These are phyloP conservation scores for Trichoderma pleuroti DNA, from an alignment of 2,329 filamentous ascomycete species.

Conservation along the genomic window DNA sequence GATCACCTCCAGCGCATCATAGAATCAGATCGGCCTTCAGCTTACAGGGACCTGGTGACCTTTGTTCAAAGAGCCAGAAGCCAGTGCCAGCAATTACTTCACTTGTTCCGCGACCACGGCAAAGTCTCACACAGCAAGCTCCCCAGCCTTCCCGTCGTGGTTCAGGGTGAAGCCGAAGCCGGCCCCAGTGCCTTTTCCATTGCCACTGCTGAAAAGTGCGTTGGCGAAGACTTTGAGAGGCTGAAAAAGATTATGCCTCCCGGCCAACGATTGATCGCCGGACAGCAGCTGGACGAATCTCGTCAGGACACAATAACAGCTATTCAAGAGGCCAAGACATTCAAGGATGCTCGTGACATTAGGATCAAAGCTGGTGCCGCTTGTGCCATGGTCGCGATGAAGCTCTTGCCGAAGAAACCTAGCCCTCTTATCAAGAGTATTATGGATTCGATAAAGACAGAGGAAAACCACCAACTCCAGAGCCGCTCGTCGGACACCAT, in stretches of 20 bases:
- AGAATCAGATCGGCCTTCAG: constrained; percentile 73
- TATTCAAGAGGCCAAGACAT: constrained; percentile 72
- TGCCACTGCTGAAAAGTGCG: constrained; percentile 79
- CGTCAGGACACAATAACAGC: constrained; percentile 65
- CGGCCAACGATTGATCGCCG: constrained; percentile 79
- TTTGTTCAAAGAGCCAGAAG: constrained; percentile 85
- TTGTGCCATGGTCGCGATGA: constrained; percentile 83
- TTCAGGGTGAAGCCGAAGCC: constrained; percentile 88
- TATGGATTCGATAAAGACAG: constrained; percentile 97
- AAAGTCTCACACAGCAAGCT: constrained; percentile 73
- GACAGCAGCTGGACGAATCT: constrained; percentile 74
- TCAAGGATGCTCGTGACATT: constrained; percentile 79
- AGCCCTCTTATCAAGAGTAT: constrained; percentile 90
- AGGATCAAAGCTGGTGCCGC: constrained; percentile 84
- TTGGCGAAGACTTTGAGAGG: constrained; percentile 79
- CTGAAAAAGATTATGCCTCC: constrained; percentile 87
- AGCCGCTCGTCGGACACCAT: constrained; percentile 81
- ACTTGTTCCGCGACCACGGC: constrained; percentile 86
- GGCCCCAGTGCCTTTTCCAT: constrained; percentile 92
- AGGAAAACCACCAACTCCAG: constrained; percentile 88
- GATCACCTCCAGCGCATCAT: constrained; percentile 69
- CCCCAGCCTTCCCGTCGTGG: constrained; percentile 80
- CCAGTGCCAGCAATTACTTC: constrained; percentile 85
- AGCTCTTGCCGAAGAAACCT: constrained; percentile 86
- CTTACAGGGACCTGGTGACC: constrained; percentile 86